Evolutionary conservation across 208 protist species (phyloP).

Genomic region (Blastocrithidia nonstop): DNA sequence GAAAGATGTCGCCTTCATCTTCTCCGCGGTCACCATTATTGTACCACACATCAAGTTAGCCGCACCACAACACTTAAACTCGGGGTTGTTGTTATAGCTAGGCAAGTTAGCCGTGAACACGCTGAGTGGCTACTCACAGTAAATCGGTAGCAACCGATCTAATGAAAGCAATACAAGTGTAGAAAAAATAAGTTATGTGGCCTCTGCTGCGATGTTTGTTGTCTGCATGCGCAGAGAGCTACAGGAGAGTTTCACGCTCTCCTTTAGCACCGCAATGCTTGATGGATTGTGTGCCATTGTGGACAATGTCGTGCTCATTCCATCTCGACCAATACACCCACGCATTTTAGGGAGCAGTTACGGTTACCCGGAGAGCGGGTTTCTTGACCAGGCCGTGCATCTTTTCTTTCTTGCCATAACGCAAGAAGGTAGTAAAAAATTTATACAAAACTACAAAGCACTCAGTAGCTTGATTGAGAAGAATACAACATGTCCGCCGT

Average conservation of each 20-base stretch:
- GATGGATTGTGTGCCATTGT: conserved; percentile 30
- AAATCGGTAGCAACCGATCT: conserved; percentile 1
- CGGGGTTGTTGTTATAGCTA: conserved; percentile 27
- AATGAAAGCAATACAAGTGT: neutral
- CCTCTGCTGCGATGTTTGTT: conserved; percentile 53
- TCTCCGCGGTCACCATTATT: conserved; percentile 58
- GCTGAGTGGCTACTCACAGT: no score
- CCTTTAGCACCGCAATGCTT: conserved; percentile 16
- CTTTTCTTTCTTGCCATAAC: conserved; percentile 78
- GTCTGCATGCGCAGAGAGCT: conserved; percentile 73
- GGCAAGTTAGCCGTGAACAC: no score
- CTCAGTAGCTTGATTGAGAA: no score
- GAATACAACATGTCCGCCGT: no score
- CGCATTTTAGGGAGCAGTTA: conserved; percentile 73
- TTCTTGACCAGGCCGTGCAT: conserved; percentile 79
- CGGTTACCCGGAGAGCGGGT: conserved; percentile 76
- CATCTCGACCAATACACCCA: conserved; percentile 17
- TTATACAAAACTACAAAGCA: no score
- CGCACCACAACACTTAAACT: conserved; percentile 65
- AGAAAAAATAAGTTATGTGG: conserved; percentile 32
- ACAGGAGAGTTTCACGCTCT: no score
- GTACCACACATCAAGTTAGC: conserved; percentile 80
- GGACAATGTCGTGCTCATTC: conserved; percentile 11
- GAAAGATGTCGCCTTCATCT: conserved; percentile 48
- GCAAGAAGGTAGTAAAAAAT: conserved; percentile 6